phyloP scores from a whole-genome alignment of 1,139 yeast species.

The Trichomonascaceae sp. region DNA sequence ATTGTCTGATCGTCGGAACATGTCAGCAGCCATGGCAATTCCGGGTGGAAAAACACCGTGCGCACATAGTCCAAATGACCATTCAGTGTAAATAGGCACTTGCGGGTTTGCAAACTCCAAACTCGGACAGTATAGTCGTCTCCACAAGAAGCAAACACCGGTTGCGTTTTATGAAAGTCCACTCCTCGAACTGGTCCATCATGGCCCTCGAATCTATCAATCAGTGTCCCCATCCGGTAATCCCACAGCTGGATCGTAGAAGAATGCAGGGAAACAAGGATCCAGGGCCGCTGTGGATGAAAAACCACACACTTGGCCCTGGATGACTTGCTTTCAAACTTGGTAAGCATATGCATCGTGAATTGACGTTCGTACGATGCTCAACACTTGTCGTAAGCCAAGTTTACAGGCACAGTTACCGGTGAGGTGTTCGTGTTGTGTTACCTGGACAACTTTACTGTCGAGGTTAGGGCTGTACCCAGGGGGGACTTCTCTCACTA shows the following conservation, averaged over 20 bases:
- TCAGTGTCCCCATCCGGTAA: constrained; percentile 95
- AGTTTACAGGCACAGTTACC: no score
- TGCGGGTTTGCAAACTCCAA: constrained; percentile 88
- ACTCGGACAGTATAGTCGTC: constrained; percentile 93
- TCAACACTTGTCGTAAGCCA: no score
- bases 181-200: constrained; percentile 96
- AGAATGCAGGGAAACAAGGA: constrained; percentile 83
- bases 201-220: constrained; percentile 95
- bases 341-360: constrained; percentile 91
- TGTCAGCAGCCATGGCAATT: constrained; percentile 93
- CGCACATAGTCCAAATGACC: constrained; percentile 93
- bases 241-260: constrained; percentile 98
- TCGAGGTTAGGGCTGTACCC: no score
- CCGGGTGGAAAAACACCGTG: constrained; percentile 89
- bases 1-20: constrained; percentile 98
- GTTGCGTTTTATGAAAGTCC: constrained; percentile 96
- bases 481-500: no score
- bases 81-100: constrained; percentile 77
- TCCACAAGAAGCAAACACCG: constrained; percentile 92
- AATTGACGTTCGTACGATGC: no score
- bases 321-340: constrained; percentile 96
- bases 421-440: no score
- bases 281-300: constrained; percentile 96
- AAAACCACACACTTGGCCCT: constrained; percentile 98
- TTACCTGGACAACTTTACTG: no score